Evolutionary conservation across 2,329 filamentous ascomycete species (phyloP), one percentile per base, ranked within the genome.

Genomic region (Xylariales sp.): DNA sequence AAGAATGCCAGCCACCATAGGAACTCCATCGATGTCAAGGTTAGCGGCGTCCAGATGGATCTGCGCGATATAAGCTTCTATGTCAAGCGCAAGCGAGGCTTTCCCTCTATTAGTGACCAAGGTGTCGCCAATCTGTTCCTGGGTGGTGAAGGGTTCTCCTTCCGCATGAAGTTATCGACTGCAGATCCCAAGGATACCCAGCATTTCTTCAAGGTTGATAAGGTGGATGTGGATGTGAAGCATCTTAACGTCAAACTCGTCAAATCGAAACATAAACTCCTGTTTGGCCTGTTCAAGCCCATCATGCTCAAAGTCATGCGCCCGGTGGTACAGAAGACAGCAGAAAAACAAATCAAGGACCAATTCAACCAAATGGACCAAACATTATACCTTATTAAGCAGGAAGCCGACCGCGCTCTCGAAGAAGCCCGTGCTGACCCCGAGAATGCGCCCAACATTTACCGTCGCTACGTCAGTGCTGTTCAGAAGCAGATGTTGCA

Each of bases 151-250:
- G 96, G 96, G 43, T 91, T 99, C 79, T 92, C 91, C 76, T 97
- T 98, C 87, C 94, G 94, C 81, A 89, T 98, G 77, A 93, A 93
- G 78, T 87, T 97, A 74, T 93, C 94, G 64, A 94, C 90, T 54
- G 90, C 93, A 2, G 90, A 95, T 60, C 88, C 90, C 78, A 85
- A 84, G 23, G 94, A 97, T 75, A 83, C 85, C 34, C 89, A 92
- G 75, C 90, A 96, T 80, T 96, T 97, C 82, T 95, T 98, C 88
- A 97, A 97, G 87, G 87, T 98, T 68, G 93, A 97, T 77, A 94
- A 92, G 80, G 91, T 97, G 3, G 86, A 92, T 48, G 93, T 97
- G 23, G 90, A 93, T 74, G 88, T 97, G 73, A 92, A 93, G 82
- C 80, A 94, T 76, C 86, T 97, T 65, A 88, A 91, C 74, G 90